Evolutionary conservation across 495 filamentous ascomycete species (phyloP), one percentile per base, ranked within the genome.

Genomic region (Rhypophila decipiens): DNA sequence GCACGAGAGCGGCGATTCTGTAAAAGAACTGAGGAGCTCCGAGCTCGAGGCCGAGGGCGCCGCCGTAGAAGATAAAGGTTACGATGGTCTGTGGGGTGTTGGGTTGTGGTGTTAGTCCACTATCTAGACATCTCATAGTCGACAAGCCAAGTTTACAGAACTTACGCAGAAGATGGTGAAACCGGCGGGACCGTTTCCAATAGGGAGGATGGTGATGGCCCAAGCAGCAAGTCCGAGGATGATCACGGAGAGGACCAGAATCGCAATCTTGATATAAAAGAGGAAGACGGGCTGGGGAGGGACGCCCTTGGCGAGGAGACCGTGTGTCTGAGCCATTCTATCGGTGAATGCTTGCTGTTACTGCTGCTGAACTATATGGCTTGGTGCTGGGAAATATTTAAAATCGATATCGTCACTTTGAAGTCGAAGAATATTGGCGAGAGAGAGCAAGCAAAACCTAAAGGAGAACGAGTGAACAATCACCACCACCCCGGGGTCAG

Each of bases 161-260:
- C 61, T 46, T 62, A 72, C 69, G 11, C 59, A 45, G 19, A 70
- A 71, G 24, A 72, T 55, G 33, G 65, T 39, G 43, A 70, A 53
- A 9, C 53, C 62, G 7, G 53, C 51, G n/a, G 60, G 44, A 18
- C 58, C 65, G 11, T 42, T 53, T 43, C 53, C 47, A 37, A 15
- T 18, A 18, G 17, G 52, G 48, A 52, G 53, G 23, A 68, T 35
- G 22, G 62, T 58, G n/a, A 64, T 17, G 7, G 55, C 44, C 49
- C 61, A 67, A 3, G 61, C 66, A 22, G 52, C 57, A 12, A 70
- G 42, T 9, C 44, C 65, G 4, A 71, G 51, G 50, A 65, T 39
- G 44, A 63, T 46, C 33, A 64, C 17, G 0, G 69, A 67, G 20
- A 73, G 58, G 8, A 68, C 54, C 39, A 73, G 21, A 31, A 72